phyloP scores from a whole-genome alignment of 768 basidiomycete genomes.

The Mycena olivaceomarginata region DNA sequence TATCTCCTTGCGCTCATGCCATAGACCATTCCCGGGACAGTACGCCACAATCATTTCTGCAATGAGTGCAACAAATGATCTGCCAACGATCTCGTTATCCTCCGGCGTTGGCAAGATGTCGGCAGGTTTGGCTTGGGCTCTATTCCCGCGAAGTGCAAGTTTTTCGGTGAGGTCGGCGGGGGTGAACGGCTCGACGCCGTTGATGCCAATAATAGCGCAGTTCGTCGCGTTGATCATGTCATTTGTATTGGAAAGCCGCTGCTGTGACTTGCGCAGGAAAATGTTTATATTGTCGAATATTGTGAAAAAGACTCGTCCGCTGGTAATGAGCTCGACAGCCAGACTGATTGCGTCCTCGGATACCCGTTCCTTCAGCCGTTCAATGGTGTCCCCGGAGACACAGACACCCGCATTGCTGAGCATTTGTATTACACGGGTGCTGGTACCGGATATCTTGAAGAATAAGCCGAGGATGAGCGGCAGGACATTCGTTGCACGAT shows the following conservation, averaged over 20 bases:
- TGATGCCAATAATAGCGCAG: constrained; percentile 45
- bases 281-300: too few species aligned
- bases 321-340: neutral
- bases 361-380: constrained; percentile 46
- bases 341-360: constrained; percentile 50
- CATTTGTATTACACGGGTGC: too few species aligned
- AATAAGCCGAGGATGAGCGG: too few species aligned
- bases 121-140: constrained; percentile 30
- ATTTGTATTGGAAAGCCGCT: too few species aligned
- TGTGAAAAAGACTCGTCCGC: too few species aligned
- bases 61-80: constrained; percentile 33
- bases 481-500: too few species aligned
- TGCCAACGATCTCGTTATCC: too few species aligned
- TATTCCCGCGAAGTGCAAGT: constrained; percentile 41
- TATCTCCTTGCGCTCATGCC: constrained; percentile 38
- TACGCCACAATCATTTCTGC: constrained; percentile 44
- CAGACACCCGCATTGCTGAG: too few species aligned
- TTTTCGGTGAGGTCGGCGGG: constrained; percentile 39
- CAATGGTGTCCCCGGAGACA: constrained; percentile 6
- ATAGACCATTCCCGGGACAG: neutral
- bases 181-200: constrained; percentile 26
- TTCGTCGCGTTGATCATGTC: constrained; percentile 41
- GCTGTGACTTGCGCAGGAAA: too few species aligned
- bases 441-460: too few species aligned
- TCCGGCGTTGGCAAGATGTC: constrained; percentile 38